A percentile compares a stretch with the other conserved stretches of the same genome.
Evolutionary conservation across 2,329 filamentous ascomycete genomes (phyloP).

Genomic region (Trichoderma sp.): DNA sequence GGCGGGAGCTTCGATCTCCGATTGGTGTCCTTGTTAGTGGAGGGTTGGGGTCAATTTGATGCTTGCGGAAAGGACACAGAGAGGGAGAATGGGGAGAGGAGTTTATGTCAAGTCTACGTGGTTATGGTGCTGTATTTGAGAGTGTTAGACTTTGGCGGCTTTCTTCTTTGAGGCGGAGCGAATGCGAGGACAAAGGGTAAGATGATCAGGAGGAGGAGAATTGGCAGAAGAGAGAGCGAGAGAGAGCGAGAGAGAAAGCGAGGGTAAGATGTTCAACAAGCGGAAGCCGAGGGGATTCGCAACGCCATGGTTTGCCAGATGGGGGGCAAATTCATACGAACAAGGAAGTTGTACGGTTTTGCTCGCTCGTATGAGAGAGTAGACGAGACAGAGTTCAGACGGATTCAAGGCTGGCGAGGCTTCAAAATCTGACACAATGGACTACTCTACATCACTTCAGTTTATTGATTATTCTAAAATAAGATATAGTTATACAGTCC

Average conservation of each 20-base stretch:
- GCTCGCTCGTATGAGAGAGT: neutral
- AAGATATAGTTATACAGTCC: too few relatives aligned
- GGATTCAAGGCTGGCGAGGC: neutral
- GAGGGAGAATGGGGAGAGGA: neutral
- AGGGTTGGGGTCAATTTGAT: neutral
- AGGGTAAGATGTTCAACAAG: too few relatives aligned
- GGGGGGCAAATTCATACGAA: neutral
- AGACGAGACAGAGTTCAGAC: neutral
- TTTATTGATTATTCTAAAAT: too few relatives aligned
- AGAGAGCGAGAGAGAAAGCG: too few relatives aligned
- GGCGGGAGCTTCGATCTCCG: neutral
- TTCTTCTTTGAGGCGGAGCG: too few relatives aligned
- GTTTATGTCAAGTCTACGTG: neutral
- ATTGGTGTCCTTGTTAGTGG: neutral
- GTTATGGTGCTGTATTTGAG: too few relatives aligned
- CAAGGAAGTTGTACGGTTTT: neutral
- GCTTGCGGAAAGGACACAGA: neutral
- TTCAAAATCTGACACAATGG: constrained; percentile 5
- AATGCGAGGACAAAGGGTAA: too few relatives aligned
- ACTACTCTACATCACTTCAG: too few relatives aligned
- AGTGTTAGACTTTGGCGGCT: too few relatives aligned
- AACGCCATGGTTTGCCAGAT: neutral
- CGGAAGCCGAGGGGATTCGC: too few relatives aligned
- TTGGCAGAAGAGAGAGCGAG: too few relatives aligned
- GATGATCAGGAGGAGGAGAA: too few relatives aligned